Conservation (phyloP, 352 stramenopile species). For the Phytophthora multivora region DNA sequence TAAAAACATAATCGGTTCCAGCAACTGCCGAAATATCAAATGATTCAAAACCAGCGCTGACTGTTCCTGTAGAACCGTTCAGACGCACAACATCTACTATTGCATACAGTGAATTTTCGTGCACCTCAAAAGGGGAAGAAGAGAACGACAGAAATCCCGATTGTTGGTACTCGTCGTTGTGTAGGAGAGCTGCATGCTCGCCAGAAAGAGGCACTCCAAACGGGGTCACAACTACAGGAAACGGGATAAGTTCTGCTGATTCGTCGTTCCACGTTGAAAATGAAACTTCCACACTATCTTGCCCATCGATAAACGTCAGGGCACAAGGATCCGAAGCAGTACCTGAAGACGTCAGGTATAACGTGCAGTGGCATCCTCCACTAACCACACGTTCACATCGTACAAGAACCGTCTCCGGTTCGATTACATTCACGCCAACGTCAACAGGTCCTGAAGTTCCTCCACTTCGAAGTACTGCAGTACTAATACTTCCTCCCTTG, state of each 20-base stretch:
- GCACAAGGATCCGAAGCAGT: slow-evolving; percentile 16
- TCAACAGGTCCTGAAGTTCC: slow-evolving; percentile 38
- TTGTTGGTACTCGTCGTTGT: slow-evolving; percentile 30
- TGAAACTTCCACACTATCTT: slow-evolving; percentile 38
- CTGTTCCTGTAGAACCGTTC: slow-evolving; percentile 47
- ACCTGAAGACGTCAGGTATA: slow-evolving; percentile 31
- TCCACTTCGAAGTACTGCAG: slow-evolving; percentile 37
- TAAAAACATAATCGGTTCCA: slow-evolving; percentile 42
- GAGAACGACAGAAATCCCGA: slow-evolving; percentile 44
- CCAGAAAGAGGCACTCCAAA: slow-evolving; percentile 21
- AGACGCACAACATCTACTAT: slow-evolving; percentile 52
- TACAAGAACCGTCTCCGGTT: slow-evolving; percentile 37
- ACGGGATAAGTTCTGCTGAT: slow-evolving; percentile 28
- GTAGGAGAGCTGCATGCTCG: slow-evolving; percentile 34
- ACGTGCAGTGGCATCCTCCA: slow-evolving; percentile 39
- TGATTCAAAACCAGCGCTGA: slow-evolving; percentile 50
- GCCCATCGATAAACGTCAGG: slow-evolving; percentile 51
- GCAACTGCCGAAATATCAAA: slow-evolving; percentile 45
- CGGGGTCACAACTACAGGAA: slow-evolving; percentile 18
- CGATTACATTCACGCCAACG: slow-evolving; percentile 36
- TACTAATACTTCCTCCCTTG: slow-evolving; percentile 24
- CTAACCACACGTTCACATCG: slow-evolving; percentile 30
- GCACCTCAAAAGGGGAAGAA: slow-evolving; percentile 20
- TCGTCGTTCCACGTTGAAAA: slow-evolving; percentile 49
- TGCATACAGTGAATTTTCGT: slow-evolving; percentile 44